phyloP scores from a whole-genome alignment of 148 eudicot genomes.

The Fagopyrum homotropicum region DNA sequence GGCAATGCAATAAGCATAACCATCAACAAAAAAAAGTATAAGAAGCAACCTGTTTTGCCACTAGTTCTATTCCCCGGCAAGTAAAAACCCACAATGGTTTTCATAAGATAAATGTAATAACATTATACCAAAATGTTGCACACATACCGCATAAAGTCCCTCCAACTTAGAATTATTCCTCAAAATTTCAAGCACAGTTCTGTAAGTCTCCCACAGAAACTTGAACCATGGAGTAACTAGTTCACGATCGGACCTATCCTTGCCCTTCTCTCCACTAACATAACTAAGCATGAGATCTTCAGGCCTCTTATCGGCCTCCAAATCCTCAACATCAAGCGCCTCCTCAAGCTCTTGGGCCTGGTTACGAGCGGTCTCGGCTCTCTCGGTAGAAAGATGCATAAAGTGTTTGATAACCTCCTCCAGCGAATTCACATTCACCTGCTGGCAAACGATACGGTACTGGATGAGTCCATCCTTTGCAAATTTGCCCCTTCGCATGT shows the following conservation, averaged over 20 bases:
- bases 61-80: too few species aligned
- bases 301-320: slow-evolving; percentile 88
- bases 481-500: slow-evolving; percentile 76
- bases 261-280: slow-evolving; percentile 94
- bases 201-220: slow-evolving; percentile 89
- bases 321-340: slow-evolving; percentile 87
- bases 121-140: background rate
- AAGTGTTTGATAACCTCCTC: slow-evolving; percentile 95
- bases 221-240: slow-evolving; percentile 96
- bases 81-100: too few species aligned
- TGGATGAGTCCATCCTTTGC: slow-evolving; percentile 94
- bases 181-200: slow-evolving; percentile 76
- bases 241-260: slow-evolving; percentile 91
- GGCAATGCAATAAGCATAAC: too few species aligned
- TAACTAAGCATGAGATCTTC: slow-evolving; percentile 93
- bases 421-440: slow-evolving; percentile 82
- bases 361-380: slow-evolving; percentile 74
- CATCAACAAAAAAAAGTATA: background rate
- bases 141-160: slow-evolving; percentile 68
- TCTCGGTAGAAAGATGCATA: slow-evolving; percentile 86
- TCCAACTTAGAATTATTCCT: slow-evolving; percentile 89
- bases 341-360: slow-evolving; percentile 89
- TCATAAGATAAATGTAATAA: background rate
- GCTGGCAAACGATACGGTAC: slow-evolving; percentile 85
- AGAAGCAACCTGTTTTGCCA: background rate